Evolutionary conservation across 257 asterid genomes (phyloP).

Genomic region (Nicotiana benthamiana): DNA sequence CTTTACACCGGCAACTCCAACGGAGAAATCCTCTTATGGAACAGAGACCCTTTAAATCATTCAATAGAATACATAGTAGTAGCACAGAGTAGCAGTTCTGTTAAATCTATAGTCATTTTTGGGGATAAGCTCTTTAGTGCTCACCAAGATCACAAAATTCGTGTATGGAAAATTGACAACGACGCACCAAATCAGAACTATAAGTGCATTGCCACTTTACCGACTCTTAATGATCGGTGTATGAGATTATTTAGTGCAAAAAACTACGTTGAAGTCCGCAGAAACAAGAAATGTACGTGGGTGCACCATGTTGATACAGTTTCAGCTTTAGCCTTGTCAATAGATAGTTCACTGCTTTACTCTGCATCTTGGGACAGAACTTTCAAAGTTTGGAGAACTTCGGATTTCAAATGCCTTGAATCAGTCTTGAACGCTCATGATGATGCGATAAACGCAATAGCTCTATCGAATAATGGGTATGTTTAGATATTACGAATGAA

Average conservation of each 20-base stretch:
- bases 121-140: slow-evolving; percentile 58
- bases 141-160: slow-evolving; percentile 60
- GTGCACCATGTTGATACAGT: slow-evolving; percentile 77
- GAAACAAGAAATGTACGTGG: slow-evolving; percentile 65
- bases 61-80: slow-evolving; percentile 4
- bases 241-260: slow-evolving; percentile 32
- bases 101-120: slow-evolving; percentile 31
- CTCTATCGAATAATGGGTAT: slow-evolving; percentile 30
- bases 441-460: slow-evolving; percentile 72
- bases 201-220: slow-evolving; percentile 42
- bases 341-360: slow-evolving; percentile 40
- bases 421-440: slow-evolving; percentile 65
- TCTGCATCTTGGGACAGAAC: slow-evolving; percentile 85
- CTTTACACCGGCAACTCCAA: slow-evolving; percentile 54
- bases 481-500: neutral
- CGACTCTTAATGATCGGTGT: slow-evolving; percentile 50
- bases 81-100: slow-evolving; percentile 25
- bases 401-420: slow-evolving; percentile 59
- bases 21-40: slow-evolving; percentile 49
- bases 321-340: slow-evolving; percentile 44
- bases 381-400: slow-evolving; percentile 64
- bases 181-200: neutral
- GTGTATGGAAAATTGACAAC: slow-evolving; percentile 57
- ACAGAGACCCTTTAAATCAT: slow-evolving; percentile 3
- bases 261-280: slow-evolving; percentile 52